Percentiles rank a stretch among this genome's conserved stretches.
Evolutionary conservation across 495 filamentous ascomycete species (phyloP).

Genomic region (Gamarada debralockiae): DNA sequence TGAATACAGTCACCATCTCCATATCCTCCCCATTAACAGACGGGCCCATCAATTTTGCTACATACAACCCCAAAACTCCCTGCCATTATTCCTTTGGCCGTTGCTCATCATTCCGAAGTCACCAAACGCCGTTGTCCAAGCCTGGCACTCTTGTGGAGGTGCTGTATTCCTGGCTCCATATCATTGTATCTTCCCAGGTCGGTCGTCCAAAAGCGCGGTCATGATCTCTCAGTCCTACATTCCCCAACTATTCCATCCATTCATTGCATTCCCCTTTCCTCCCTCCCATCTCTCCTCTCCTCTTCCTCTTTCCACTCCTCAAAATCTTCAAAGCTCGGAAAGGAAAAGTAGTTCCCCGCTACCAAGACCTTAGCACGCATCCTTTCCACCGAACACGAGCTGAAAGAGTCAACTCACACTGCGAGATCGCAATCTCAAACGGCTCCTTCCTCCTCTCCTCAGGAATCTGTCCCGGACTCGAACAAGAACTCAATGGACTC

Average conservation of each 20-base stretch:
- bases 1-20: too few relatives aligned
- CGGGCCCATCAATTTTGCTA: too few relatives aligned
- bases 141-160: neutral
- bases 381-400: neutral
- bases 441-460: constrained; percentile 28
- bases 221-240: neutral
- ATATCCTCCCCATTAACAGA: too few relatives aligned
- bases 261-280: constrained; percentile 7
- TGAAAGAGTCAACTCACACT: constrained; percentile 18
- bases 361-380: neutral
- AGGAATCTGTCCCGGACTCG: constrained; percentile 17
- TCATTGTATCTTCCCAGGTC: neutral
- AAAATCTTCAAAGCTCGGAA: constrained; percentile 49
- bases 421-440: constrained; percentile 25
- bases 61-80: too few relatives aligned
- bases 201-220: too few relatives aligned
- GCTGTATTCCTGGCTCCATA: neutral
- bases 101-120: too few relatives aligned
- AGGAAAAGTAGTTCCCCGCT: constrained; percentile 50
- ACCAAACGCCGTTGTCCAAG: neutral
- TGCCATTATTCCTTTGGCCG: too few relatives aligned
- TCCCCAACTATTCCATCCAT: neutral
- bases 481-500: constrained; percentile 11
- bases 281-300: constrained; percentile 14
- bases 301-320: constrained; percentile 23